phyloP scores from a whole-genome alignment of 805 yeast species.

The Sugiyamaella lignohabitans region DNA sequence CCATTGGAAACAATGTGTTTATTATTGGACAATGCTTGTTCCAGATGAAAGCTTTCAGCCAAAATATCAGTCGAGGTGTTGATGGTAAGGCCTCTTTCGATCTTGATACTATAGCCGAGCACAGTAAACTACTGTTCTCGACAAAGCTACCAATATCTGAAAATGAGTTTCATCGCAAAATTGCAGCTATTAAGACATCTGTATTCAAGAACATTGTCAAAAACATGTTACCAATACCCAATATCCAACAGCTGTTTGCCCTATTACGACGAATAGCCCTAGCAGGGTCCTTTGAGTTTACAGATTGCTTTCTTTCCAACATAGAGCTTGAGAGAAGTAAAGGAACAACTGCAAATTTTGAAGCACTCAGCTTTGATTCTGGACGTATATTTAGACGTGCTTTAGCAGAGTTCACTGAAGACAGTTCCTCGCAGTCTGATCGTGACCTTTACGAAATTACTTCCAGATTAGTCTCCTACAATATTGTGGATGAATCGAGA shows the following conservation, averaged over 20 bases:
- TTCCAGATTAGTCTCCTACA: neutral
- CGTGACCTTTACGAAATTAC: slow-evolving; percentile 4
- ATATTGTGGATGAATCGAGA: slow-evolving; percentile 8
- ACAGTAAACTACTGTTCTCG: slow-evolving; percentile 5
- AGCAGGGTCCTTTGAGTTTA: slow-evolving; percentile 17
- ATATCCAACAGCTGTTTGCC: slow-evolving; percentile 10
- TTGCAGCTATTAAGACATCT: slow-evolving; percentile 3
- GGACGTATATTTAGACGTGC: slow-evolving; percentile 6
- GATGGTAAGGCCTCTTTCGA: neutral
- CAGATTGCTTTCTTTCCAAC: slow-evolving; percentile 2
- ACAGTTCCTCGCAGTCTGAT: slow-evolving; percentile 5
- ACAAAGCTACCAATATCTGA: slow-evolving; percentile 10
- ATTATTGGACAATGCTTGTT: slow-evolving; percentile 14
- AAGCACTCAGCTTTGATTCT: neutral
- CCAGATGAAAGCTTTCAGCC: neutral
- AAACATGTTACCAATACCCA: slow-evolving; percentile 6
- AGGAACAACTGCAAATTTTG: neutral
- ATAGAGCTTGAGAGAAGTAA: neutral
- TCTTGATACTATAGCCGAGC: neutral
- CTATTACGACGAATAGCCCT: slow-evolving; percentile 16
- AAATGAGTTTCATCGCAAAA: slow-evolving; percentile 5
- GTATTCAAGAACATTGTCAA: slow-evolving; percentile 15
- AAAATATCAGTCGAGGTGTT: neutral
- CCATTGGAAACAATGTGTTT: slow-evolving; percentile 15
- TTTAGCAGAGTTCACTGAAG: slow-evolving; percentile 11